Evolutionary conservation across 495 filamentous ascomycete species (phyloP).

Genomic region (Podospora sp.): DNA sequence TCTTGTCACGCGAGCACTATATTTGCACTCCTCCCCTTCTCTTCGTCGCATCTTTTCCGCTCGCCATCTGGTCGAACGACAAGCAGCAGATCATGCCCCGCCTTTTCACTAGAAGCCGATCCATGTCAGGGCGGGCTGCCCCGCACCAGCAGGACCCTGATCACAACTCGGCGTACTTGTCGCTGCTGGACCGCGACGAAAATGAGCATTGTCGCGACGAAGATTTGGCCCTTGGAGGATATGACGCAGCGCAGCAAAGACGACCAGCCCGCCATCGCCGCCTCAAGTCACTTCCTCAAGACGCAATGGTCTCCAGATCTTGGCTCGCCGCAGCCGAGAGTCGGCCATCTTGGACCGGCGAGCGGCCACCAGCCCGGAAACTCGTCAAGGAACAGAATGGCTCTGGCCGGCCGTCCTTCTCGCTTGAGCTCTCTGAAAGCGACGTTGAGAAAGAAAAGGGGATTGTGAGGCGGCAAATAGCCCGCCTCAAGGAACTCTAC

Average conservation of each 20-base stretch:
- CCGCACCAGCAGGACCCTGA: conserved; percentile 18
- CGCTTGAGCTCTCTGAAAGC: conserved; percentile 32
- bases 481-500: conserved; percentile 33
- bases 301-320: conserved; percentile 12
- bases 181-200: conserved; percentile 32
- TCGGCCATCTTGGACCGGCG: conserved; percentile 25
- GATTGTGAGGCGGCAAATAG: conserved; percentile 31
- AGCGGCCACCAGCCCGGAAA: conserved; percentile 32
- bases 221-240: background rate
- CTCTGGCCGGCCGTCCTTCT: conserved; percentile 30
- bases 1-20: background rate
- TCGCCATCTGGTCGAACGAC: background rate
- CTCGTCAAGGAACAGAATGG: conserved; percentile 31
- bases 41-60: background rate
- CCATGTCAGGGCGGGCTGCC: conserved; percentile 2
- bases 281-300: conserved; percentile 7
- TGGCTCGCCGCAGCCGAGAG: conserved; percentile 32
- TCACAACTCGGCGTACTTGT: conserved; percentile 29
- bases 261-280: conserved; percentile 7
- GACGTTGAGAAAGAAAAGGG: conserved; percentile 33
- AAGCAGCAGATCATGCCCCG: conserved; percentile 24
- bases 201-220: background rate
- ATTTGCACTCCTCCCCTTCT: background rate
- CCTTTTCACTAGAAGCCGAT: conserved; percentile 23
- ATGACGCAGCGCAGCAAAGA: background rate